A percentile compares a stretch with the other conserved stretches of the same genome.
phyloP scores from a whole-genome alignment of 257 asterid species.

The Nyctanthes arbortristis region DNA sequence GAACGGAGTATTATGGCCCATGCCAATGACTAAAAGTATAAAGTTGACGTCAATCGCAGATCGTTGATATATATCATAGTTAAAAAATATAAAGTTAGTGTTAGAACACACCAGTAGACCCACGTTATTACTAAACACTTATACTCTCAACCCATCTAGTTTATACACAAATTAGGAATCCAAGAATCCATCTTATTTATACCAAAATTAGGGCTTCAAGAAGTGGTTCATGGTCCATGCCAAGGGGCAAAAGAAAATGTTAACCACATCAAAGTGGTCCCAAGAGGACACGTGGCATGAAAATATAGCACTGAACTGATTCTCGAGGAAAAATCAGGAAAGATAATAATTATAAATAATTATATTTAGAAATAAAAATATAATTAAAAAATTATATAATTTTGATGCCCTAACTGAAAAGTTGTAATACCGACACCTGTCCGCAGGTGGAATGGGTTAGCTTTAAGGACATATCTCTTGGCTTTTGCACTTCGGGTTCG shows the following conservation, averaged over 20 bases:
- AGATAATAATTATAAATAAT: not conserved
- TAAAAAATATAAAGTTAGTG: not conserved
- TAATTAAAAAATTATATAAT: not conserved
- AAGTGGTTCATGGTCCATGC: not conserved
- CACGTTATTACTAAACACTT: not conserved
- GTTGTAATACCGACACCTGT: conserved; percentile 10
- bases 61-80: not conserved
- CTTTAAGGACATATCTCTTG: not conserved
- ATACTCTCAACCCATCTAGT: not conserved
- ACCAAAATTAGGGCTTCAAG: not conserved
- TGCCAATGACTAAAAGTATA: not conserved
- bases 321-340: not conserved
- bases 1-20: not conserved
- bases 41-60: not conserved
- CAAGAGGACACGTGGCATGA: not conserved
- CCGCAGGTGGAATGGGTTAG: not conserved
- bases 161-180: not conserved
- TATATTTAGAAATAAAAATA: not conserved
- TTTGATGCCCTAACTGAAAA: not conserved
- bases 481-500: not conserved
- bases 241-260: not conserved
- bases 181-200: not conserved
- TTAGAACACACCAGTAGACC: not conserved
- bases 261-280: not conserved
- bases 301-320: not conserved